Base-by-base conservation (phyloP, 2,329 filamentous ascomycete genomes). In the Talaromyces islandicus region DNA sequence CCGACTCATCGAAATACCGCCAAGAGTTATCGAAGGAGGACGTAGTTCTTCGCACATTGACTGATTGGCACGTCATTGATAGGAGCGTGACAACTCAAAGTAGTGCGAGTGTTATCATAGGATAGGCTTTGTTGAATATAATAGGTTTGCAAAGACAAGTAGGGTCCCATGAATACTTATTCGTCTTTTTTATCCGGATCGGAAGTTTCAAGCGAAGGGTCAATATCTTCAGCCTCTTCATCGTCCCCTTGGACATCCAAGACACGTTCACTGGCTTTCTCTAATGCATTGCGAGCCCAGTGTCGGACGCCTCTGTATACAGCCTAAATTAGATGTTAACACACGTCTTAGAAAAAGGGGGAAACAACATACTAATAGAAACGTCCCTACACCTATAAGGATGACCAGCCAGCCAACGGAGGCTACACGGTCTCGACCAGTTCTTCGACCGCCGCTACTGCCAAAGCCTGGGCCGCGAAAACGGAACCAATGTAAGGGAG, bases 71-170 rank as follows among this genome's bases (percentile, higher is more conserved):
- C 85, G 85, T 86, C 87, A 93, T 84, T 84, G 89, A 83, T 79
- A 84, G 82, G 81, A 81, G 86, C 84, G 84, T 92, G 91, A 85
- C 90, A 96, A 94, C 92, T 96, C 89, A 96, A 96, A 88, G 89
- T 90, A 88, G 89, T 93, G 91, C 91, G 89, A 74, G 65, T 54
- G 27, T 19, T 24, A 11, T 21, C n/a, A 10, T 43, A 52, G 12
- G 56, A 53, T n/a, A 5, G 10, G 17, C 2, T 17, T 32, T 32
- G 56, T 32, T n/a, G 24, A 11, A 14, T 24, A 5, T 2, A 27
- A 51, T 27, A 24, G 7, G 9, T 27, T n/a, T 38, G 35, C 35
- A 38, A 21, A 14, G 4, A 14, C 25, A 58, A 35, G 6, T 21
- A 4, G 30, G 21, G 41, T 24, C 10, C 12, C 43, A 19, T 58